A percentile compares a stretch with the other conserved stretches of the same genome.
These are phyloP conservation scores for Astrothelium subdiscretum DNA, from an alignment of 495 filamentous ascomycete genomes.

Conservation along the genomic window DNA sequence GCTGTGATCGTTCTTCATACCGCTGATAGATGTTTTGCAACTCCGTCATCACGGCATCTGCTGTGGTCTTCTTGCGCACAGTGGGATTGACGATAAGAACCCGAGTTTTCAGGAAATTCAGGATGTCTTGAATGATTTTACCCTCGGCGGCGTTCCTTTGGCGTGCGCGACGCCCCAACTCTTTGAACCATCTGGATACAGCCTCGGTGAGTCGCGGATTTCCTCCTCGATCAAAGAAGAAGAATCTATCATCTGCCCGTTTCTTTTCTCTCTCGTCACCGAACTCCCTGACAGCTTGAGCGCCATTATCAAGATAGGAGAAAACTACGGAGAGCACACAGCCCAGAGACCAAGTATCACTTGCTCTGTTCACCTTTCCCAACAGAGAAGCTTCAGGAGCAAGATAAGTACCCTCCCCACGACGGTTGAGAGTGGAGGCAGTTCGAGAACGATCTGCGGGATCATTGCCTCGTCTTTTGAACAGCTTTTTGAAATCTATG, in stretches of 20 bases:
- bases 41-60: background rate
- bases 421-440: background rate
- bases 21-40: background rate
- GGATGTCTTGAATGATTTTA: background rate
- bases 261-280: background rate
- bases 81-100: background rate
- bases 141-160: background rate
- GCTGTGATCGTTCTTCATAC: background rate
- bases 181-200: background rate
- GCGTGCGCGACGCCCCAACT: background rate
- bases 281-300: background rate
- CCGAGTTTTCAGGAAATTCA: background rate
- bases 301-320: background rate
- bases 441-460: background rate
- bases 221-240: background rate
- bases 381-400: background rate
- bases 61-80: background rate
- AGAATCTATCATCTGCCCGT: background rate
- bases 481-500: background rate
- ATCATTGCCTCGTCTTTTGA: background rate
- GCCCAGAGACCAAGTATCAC: background rate
- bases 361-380: background rate
- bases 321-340: background rate
- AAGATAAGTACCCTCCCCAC: background rate
- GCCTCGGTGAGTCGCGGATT: background rate